Evolutionary conservation across 2,329 filamentous ascomycete genomes (phyloP), one percentile per base, ranked within the genome.

Genomic region (Ophiostoma tasmaniense): DNA sequence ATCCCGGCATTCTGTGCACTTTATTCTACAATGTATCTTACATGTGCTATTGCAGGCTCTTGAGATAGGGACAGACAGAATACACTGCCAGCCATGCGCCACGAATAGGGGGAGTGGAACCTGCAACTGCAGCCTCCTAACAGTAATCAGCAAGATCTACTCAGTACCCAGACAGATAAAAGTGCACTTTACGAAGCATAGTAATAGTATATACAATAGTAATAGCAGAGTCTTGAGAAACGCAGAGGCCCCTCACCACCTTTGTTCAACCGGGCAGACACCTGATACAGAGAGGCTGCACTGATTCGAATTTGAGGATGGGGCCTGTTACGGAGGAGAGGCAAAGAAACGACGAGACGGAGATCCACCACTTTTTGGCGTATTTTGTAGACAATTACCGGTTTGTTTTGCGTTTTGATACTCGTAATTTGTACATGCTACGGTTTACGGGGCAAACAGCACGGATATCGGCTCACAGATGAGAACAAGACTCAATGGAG

Each of bases 91-190:
- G 11, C 50, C 50, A 55, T 55, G 50, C 50, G 50, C 22, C 13
- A 25, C 25, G 55, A 61, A 61, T 61, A 61, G 55, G 55, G 55
- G 55, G 55, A 61, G 55, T 61, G 55, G 55, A 61, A 61, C 55
- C 55, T 25, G 55, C 25, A 61, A 59, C 52, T 22, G 8, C 55
- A 8, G 8, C 25, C n/a, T 55, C 7, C n/a, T 25, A 22, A 52
- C 50, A 55, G 50, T 1, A 55, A 55, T 25, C 50, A 55, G 50
- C 1, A 55, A 55, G 55, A 61, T 61, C 55, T 61, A 25, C 55
- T 61, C 55, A 30, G 13, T 61, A 25, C 55, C 30, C 55, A 30
- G 13, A 30, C 25, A 28, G 55, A 61, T 61, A 25, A 61, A 55
- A 61, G 55, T 61, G 55, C 55, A 33, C 7, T 55, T 25, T 50